These are phyloP conservation scores for Ormosia semicastrata DNA, from an alignment of 306 rosid species.

Conservation along the genomic window DNA sequence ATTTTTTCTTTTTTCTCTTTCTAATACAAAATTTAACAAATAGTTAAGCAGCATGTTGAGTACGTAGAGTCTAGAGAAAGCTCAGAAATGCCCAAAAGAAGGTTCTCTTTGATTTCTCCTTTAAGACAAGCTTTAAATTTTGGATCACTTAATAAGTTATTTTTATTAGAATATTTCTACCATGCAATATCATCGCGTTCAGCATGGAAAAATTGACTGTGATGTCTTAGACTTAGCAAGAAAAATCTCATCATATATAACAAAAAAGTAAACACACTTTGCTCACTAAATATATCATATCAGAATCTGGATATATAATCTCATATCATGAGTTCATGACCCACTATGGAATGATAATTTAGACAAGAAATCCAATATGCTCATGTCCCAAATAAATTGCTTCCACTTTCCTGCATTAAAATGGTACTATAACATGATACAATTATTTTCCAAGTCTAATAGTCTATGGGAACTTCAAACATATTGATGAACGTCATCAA, in stretches of 20 bases:
- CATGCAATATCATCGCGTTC: background rate
- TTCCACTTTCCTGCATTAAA: background rate
- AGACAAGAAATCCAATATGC: background rate
- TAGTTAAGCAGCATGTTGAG: background rate
- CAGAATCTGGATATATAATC: background rate
- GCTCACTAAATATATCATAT: background rate
- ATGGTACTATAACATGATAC: background rate
- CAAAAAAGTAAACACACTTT: background rate
- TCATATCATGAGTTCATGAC: background rate
- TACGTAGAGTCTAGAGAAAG: constrained; percentile 14
- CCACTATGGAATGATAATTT: background rate
- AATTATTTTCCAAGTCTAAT: background rate
- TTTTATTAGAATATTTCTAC: background rate
- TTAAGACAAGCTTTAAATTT: background rate
- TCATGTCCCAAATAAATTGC: background rate
- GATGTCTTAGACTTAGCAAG: background rate
- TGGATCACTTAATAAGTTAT: background rate
- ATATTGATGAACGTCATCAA: background rate
- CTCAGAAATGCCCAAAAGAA: constrained; percentile 2
- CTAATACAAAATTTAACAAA: background rate
- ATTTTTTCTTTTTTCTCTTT: background rate
- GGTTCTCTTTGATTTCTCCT: background rate
- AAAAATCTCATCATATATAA: background rate
- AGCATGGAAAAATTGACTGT: background rate
- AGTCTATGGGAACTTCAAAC: background rate